Conservation (phyloP, 345 rosid genomes). For the Limnanthes douglasii region DNA sequence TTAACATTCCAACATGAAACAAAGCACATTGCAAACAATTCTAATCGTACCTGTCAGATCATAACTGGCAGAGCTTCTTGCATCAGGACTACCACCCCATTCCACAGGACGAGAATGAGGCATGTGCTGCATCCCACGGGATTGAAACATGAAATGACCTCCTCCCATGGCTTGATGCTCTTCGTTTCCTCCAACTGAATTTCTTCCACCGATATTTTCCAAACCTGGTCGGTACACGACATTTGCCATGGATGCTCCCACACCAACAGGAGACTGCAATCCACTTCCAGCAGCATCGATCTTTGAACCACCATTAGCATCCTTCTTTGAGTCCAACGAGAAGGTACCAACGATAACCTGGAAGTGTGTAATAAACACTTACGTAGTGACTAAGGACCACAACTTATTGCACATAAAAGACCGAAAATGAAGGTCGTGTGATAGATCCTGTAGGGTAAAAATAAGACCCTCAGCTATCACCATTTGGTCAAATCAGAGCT, state of each 20-base stretch:
- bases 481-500: background rate
- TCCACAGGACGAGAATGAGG: slow-evolving; percentile 24
- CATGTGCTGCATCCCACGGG: slow-evolving; percentile 29
- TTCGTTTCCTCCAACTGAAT: slow-evolving; percentile 23
- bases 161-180: slow-evolving; percentile 27
- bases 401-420: background rate
- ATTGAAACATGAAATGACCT: slow-evolving; percentile 38
- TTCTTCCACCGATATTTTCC: slow-evolving; percentile 34
- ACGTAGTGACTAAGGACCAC: background rate
- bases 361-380: background rate
- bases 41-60: slow-evolving; percentile 38
- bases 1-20: background rate
- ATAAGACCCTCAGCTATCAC: background rate
- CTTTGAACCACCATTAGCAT: slow-evolving; percentile 20
- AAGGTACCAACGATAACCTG: slow-evolving; percentile 71
- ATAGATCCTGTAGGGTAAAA: background rate
- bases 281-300: slow-evolving; percentile 34
- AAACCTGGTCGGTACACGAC: slow-evolving; percentile 29
- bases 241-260: slow-evolving; percentile 21
- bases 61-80: slow-evolving; percentile 19
- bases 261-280: slow-evolving; percentile 36
- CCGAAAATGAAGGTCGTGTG: background rate
- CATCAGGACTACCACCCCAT: slow-evolving; percentile 36
- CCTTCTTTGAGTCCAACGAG: slow-evolving; percentile 38
- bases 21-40: background rate